A percentile compares a stretch with the other conserved stretches of the same genome.
Conservation (phyloP, 1,284 basidiomycete species). For the Boletus mariae region DNA sequence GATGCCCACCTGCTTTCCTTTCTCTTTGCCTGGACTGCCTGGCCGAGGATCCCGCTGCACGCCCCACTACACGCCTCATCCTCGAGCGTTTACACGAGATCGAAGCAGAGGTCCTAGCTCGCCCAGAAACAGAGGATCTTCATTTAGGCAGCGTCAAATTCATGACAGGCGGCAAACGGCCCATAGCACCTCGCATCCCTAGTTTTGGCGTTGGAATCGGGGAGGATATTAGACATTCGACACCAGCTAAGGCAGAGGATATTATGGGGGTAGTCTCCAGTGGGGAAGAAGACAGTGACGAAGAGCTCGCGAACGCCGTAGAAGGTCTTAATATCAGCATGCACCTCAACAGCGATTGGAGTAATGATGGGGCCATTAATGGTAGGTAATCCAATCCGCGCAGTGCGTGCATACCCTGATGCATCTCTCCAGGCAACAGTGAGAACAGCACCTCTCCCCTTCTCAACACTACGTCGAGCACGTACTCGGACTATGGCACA, state of each 20-base stretch:
- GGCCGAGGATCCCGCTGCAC: conserved; percentile 57
- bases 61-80: conserved; percentile 79
- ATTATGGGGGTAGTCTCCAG: conserved; percentile 33
- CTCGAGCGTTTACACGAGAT: conserved; percentile 73
- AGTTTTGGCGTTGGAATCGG: conserved; percentile 79
- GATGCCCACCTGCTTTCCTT: conserved; percentile 79
- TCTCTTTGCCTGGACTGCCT: conserved; percentile 80
- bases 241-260: conserved; percentile 22
- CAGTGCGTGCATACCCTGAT: conserved; percentile 13
- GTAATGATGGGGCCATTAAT: conserved; percentile 35
- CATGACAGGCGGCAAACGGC: conserved; percentile 60
- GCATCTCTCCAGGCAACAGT: conserved; percentile 31
- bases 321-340: conserved; percentile 48
- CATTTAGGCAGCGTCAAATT: conserved; percentile 87
- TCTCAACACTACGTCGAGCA: conserved; percentile 44
- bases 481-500: conserved; percentile 62
- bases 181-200: conserved; percentile 70
- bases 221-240: conserved; percentile 45
- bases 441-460: conserved; percentile 53
- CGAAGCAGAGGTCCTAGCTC: conserved; percentile 75
- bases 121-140: conserved; percentile 62
- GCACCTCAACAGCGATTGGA: conserved; percentile 50
- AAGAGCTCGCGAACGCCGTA: conserved; percentile 70
- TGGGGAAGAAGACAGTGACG: conserved; percentile 52
- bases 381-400: conserved; percentile 28